These are phyloP conservation scores for Cladosporium velox DNA, from an alignment of 2,329 filamentous ascomycete genomes.

Conservation along the genomic window DNA sequence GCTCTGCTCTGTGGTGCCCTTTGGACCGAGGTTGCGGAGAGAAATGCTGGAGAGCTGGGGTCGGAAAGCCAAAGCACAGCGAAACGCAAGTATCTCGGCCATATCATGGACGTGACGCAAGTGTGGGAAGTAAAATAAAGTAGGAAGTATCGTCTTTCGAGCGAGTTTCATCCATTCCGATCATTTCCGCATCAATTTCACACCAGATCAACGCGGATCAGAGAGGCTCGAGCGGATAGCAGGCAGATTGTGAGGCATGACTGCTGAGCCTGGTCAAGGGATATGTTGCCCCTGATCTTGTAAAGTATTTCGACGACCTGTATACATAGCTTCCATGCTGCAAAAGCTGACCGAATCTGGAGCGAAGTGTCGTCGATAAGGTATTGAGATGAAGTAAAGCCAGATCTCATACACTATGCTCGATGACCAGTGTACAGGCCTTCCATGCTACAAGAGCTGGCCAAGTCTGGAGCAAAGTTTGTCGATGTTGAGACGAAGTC, in stretches of 20 bases:
- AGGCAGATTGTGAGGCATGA: not conserved
- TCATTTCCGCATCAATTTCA: not conserved
- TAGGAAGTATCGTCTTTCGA: slow-evolving; percentile 7
- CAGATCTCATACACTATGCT: too few species aligned
- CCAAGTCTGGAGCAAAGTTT: too few species aligned
- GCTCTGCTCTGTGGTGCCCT: not conserved
- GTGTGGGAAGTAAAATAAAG: not conserved
- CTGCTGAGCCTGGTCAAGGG: not conserved
- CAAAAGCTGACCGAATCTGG: too few species aligned
- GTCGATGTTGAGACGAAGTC: too few species aligned
- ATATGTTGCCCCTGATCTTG: too few species aligned
- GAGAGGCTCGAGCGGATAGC: slow-evolving; percentile 3
- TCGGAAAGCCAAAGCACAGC: not conserved
- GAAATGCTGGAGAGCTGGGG: slow-evolving; percentile 1
- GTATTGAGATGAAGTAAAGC: not conserved
- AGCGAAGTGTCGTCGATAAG: not conserved
- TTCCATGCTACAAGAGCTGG: too few species aligned
- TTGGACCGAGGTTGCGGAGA: slow-evolving; percentile 9
- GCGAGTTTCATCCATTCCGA: slow-evolving; percentile 14
- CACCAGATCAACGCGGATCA: not conserved
- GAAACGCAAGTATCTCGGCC: not conserved
- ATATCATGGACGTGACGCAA: not conserved
- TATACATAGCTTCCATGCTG: too few species aligned
- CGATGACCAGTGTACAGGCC: too few species aligned
- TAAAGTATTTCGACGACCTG: not conserved